These are phyloP conservation scores for Populus simonii DNA, from an alignment of 345 rosid species.

Conservation along the genomic window DNA sequence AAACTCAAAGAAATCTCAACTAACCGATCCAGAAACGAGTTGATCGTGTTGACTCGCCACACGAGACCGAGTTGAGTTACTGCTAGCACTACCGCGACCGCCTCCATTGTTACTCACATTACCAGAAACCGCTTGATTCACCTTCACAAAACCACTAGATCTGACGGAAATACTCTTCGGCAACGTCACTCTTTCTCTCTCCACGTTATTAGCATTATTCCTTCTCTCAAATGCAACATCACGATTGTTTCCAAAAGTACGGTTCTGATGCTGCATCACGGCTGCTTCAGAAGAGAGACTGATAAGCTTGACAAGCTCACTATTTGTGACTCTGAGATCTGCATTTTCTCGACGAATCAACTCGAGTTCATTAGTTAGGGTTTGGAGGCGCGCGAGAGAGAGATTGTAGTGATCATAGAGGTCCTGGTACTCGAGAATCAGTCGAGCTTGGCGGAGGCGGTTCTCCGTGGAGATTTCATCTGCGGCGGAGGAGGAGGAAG, in stretches of 20 bases:
- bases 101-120: slow-evolving; percentile 8
- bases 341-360: slow-evolving; percentile 18
- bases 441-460: slow-evolving; percentile 68
- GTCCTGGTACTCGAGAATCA: slow-evolving; percentile 64
- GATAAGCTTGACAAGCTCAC: slow-evolving; percentile 10
- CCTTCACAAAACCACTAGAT: slow-evolving; percentile 10
- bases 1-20: neutral
- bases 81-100: slow-evolving; percentile 20
- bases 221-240: neutral
- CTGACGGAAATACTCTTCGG: slow-evolving; percentile 26
- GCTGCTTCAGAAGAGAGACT: slow-evolving; percentile 43
- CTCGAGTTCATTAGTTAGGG: slow-evolving; percentile 25
- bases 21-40: slow-evolving; percentile 41
- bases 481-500: slow-evolving; percentile 24
- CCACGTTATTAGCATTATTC: neutral
- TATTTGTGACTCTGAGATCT: slow-evolving; percentile 14
- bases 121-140: slow-evolving; percentile 13
- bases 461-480: slow-evolving; percentile 42
- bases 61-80: slow-evolving; percentile 32
- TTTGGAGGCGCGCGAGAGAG: slow-evolving; percentile 42
- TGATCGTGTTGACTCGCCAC: slow-evolving; percentile 25
- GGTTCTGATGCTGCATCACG: slow-evolving; percentile 8
- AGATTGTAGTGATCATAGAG: slow-evolving; percentile 56
- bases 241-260: neutral
- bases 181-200: slow-evolving; percentile 1